These are phyloP conservation scores for Penicillium sp. DNA, from an alignment of 2,329 filamentous ascomycete species.

Conservation along the genomic window DNA sequence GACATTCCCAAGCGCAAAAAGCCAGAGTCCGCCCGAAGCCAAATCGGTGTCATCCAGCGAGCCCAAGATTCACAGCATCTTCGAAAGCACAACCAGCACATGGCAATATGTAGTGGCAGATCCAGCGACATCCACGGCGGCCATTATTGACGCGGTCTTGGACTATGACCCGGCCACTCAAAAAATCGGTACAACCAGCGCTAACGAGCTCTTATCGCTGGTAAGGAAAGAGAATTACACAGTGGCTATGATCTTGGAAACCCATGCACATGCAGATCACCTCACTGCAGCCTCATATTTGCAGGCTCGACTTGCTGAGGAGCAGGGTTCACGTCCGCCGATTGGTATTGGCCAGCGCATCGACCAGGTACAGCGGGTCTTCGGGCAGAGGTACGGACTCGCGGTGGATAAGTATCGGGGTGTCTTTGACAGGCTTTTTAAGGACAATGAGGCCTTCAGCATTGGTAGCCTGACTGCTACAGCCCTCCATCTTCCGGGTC, in stretches of 20 bases:
- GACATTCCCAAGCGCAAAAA: too few relatives aligned
- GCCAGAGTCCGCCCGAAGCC: too few relatives aligned
- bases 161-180: slow-evolving; percentile 57
- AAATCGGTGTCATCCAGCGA: background rate
- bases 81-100: slow-evolving; percentile 10
- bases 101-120: slow-evolving; percentile 63
- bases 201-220: slow-evolving; percentile 57
- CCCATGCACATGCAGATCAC: slow-evolving; percentile 60
- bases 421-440: slow-evolving; percentile 60
- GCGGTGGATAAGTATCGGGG: slow-evolving; percentile 46
- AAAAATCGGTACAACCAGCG: slow-evolving; percentile 55
- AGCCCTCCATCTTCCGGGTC: slow-evolving; percentile 63
- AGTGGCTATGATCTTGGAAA: slow-evolving; percentile 63
- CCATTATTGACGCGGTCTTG: slow-evolving; percentile 67
- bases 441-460: slow-evolving; percentile 59
- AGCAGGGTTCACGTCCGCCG: slow-evolving; percentile 33
- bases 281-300: slow-evolving; percentile 57
- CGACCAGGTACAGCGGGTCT: slow-evolving; percentile 55
- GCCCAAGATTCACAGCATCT: slow-evolving; percentile 12
- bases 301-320: background rate
- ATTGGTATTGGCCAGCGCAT: slow-evolving; percentile 65
- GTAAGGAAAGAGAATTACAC: slow-evolving; percentile 53
- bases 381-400: slow-evolving; percentile 57
- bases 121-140: slow-evolving; percentile 52
- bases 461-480: slow-evolving; percentile 54